These are phyloP conservation scores for Quercus mongolica DNA, from an alignment of 306 rosid species.

Conservation along the genomic window DNA sequence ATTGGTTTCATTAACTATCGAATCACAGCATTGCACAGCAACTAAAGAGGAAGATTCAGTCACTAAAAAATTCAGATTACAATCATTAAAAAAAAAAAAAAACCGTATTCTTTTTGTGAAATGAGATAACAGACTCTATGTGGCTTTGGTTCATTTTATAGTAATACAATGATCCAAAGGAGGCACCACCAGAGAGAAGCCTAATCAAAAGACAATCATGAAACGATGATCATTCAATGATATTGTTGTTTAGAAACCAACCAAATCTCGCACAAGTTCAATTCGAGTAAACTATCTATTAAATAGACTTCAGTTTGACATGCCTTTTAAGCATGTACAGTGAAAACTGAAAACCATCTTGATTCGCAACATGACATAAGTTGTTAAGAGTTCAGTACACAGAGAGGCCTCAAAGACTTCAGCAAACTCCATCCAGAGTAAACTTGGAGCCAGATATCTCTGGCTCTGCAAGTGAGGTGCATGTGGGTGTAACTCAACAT, in stretches of 20 bases:
- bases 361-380: not conserved
- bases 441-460: slow-evolving; percentile 1
- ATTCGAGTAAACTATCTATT: not conserved
- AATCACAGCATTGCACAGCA: too few relatives aligned
- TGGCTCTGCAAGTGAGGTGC: slow-evolving; percentile 26
- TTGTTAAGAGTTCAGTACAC: not conserved
- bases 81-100: too few relatives aligned
- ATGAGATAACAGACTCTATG: too few relatives aligned
- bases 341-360: not conserved
- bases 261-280: not conserved
- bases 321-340: not conserved
- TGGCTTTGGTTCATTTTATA: too few relatives aligned
- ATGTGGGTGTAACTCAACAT: not conserved
- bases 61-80: too few relatives aligned
- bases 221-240: too few relatives aligned
- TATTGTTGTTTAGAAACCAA: not conserved
- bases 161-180: too few relatives aligned
- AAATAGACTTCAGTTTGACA: not conserved
- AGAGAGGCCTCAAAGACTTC: not conserved
- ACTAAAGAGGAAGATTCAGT: too few relatives aligned
- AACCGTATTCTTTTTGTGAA: too few relatives aligned
- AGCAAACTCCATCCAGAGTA: slow-evolving; percentile 5
- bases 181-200: too few relatives aligned
- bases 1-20: too few relatives aligned
- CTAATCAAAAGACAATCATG: too few relatives aligned